Evolutionary conservation across 192 early-diverging fungal species (phyloP), one percentile per base, ranked within the genome.

Genomic region (Coemansia sp.): DNA sequence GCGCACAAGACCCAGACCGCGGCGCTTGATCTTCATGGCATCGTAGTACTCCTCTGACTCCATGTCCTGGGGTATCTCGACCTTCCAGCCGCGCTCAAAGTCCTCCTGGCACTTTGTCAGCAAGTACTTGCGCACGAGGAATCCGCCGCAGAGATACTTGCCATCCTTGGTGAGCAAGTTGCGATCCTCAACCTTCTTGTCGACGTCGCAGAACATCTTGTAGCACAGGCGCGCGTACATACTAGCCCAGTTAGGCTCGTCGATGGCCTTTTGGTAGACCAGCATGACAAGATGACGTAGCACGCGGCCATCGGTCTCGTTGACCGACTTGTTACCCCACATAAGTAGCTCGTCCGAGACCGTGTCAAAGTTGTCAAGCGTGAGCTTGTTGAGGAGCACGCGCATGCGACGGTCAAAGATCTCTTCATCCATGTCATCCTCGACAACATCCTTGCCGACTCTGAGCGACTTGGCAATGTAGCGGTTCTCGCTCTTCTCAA

Each of bases 381-480:
- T 96, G 62, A 99, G 80, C 88, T 99, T 99, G 88, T 99, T 99
- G 64, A 99, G 85, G 31, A 96, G 83, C 63, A 88, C 87, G 84
- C 92, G 93, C 13, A 92, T 89, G 87, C 93, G 91, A 32, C 92
- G 90, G 48, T 87, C 84, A 50, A 87, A 84, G 17, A 87, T 56
- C 17, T 93, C 92, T 46, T 85, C 82, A 5, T 65, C 31, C 71
- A 82, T 87, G 8, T 82, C 86, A 42, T 78, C 69, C 62, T 86
- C 86, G 8, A 34, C 76, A 17, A 64, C 85, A 32, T 84, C 67
- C 40, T 83, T 78, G 40, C 64, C 80, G 17, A 19, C 39, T 19
- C 65, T 61, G 44, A 79, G 60, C 12, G 60, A 11, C 74, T 71
- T 77, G 58, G 75, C 77, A 20, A 80, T 80, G 91, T 96, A 98